phyloP scores from a whole-genome alignment of 306 rosid genomes.

The Vigna hirtella region DNA sequence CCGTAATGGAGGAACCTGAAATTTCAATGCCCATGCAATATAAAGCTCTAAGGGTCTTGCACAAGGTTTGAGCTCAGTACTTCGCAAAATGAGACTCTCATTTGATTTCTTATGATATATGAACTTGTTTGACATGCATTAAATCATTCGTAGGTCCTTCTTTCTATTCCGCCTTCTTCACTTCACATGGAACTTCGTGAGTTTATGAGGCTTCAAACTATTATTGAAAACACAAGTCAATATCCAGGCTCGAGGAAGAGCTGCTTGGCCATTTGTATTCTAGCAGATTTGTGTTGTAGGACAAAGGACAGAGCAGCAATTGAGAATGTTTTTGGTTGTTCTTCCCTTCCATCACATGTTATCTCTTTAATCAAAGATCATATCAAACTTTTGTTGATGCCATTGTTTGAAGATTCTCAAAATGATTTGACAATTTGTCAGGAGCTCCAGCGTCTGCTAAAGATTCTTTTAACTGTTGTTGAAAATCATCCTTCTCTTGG shows the following conservation, averaged over 20 bases:
- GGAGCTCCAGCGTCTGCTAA: conserved; percentile 44
- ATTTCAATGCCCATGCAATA: conserved; percentile 18
- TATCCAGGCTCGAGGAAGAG: conserved; percentile 1
- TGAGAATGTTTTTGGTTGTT: conserved; percentile 41
- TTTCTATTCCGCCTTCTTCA: conserved; percentile 7
- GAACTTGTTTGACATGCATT: not conserved
- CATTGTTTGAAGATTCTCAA: conserved; percentile 44
- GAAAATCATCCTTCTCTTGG: conserved; percentile 50
- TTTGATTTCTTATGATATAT: not conserved
- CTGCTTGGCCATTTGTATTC: conserved; percentile 6
- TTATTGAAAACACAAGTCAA: conserved; percentile 3
- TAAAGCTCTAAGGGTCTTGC: conserved; percentile 9
- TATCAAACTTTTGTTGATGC: conserved; percentile 50
- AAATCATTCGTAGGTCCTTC: conserved; percentile 4
- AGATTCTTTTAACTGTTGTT: conserved; percentile 52
- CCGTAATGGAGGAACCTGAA: conserved; percentile 27
- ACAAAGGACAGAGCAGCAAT: conserved; percentile 28
- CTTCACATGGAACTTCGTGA: not conserved
- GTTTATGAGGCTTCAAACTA: conserved; percentile 12
- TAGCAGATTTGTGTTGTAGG: conserved; percentile 52
- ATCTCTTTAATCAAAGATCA: conserved; percentile 56
- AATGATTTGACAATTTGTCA: conserved; percentile 43
- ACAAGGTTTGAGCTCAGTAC: conserved; percentile 9
- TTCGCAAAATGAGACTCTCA: not conserved
- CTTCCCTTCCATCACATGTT: conserved; percentile 50